These are phyloP conservation scores for Penicillium pancosmium DNA, from an alignment of 495 filamentous ascomycete genomes.

Conservation along the genomic window DNA sequence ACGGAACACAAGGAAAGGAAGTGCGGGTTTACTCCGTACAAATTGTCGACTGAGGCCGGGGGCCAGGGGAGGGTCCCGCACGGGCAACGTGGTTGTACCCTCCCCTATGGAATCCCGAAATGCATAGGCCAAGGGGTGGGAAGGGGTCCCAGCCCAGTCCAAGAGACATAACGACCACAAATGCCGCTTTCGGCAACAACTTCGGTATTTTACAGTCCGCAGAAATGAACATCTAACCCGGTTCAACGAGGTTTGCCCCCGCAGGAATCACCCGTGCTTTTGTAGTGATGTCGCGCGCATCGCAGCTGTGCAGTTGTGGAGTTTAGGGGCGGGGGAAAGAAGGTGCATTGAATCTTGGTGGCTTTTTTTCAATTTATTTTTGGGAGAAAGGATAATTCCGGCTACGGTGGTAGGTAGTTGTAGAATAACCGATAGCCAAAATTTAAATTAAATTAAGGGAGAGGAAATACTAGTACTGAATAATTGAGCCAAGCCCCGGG, in stretches of 20 bases:
- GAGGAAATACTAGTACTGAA: constrained; percentile 2
- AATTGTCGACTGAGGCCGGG: constrained; percentile 16
- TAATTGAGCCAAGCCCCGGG: constrained; percentile 1
- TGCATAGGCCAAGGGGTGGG: constrained; percentile 20
- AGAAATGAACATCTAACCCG: neutral
- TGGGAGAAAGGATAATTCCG: neutral
- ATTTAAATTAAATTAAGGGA: neutral
- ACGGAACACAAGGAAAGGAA: neutral
- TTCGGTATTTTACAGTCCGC: neutral
- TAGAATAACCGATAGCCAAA: constrained; percentile 2
- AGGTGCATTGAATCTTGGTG: neutral
- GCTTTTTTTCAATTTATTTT: neutral
- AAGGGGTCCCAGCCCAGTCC: constrained; percentile 18
- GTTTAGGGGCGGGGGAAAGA: neutral
- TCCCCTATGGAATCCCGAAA: constrained; percentile 17
- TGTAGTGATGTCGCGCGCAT: constrained; percentile 10
- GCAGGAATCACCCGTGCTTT: constrained; percentile 14
- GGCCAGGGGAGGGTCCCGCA: constrained; percentile 14
- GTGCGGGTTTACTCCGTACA: neutral
- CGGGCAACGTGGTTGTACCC: constrained; percentile 31
- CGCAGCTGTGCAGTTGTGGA: constrained; percentile 5
- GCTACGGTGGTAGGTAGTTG: neutral
- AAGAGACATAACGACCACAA: constrained; percentile 4
- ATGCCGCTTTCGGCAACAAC: neutral
- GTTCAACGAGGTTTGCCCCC: neutral